phyloP scores from a whole-genome alignment of 805 yeast genomes.

The Saccharomycopsis malanga region DNA sequence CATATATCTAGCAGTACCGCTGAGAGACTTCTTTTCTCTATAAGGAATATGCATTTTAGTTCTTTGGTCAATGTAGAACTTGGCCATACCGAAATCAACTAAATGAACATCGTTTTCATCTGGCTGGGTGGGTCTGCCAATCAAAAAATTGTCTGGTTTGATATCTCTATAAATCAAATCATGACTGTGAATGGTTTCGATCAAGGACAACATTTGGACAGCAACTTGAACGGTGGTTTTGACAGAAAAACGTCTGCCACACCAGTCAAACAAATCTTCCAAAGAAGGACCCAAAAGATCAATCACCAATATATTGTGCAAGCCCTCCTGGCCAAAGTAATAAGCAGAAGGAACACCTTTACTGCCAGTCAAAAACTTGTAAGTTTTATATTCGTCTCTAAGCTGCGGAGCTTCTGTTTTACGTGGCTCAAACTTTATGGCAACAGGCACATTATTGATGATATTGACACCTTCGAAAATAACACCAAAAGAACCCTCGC shows the following conservation, averaged over 20 bases:
- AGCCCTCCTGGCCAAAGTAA: conserved; percentile 96
- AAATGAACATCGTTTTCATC: conserved; percentile 82
- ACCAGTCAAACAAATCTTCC: conserved; percentile 97
- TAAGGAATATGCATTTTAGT: conserved; percentile 94
- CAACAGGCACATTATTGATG: conserved; percentile 87
- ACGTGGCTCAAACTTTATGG: conserved; percentile 94
- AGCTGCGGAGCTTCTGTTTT: conserved; percentile 96
- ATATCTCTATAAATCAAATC: conserved; percentile 93
- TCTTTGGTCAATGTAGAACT: conserved; percentile 93
- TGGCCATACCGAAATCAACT: conserved; percentile 98
- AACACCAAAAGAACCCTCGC: conserved; percentile 98
- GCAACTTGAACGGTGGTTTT: conserved; percentile 93
- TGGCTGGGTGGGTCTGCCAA: conserved; percentile 80
- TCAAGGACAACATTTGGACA: conserved; percentile 85
- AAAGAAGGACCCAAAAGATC: conserved; percentile 93
- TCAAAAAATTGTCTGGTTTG: conserved; percentile 93
- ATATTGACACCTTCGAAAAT: conserved; percentile 93
- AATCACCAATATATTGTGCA: conserved; percentile 90
- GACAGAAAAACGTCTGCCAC: conserved; percentile 80
- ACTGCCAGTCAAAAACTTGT: conserved; percentile 74
- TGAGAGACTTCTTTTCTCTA: conserved; percentile 88
- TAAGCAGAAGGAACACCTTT: conserved; percentile 93
- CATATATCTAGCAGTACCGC: conserved; percentile 99
- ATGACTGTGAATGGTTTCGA: conserved; percentile 81
- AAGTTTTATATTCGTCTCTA: conserved; percentile 94